Conservation (phyloP, 768 basidiomycete genomes). For the Podaxis rugospora region DNA sequence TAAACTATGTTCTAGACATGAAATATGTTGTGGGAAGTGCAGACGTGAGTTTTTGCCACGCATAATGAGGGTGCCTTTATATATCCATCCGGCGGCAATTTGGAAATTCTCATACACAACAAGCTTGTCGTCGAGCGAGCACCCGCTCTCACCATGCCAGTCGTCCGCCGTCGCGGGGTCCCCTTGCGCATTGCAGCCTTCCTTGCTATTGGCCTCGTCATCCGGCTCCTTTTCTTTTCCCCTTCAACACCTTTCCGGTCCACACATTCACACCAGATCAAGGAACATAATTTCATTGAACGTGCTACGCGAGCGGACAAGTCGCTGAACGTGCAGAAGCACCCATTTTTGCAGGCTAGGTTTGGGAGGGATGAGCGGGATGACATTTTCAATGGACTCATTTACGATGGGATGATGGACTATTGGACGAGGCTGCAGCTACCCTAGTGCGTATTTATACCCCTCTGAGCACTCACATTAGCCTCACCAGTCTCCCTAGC, state of each 20-base stretch:
- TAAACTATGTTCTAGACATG: not conserved
- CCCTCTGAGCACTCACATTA: not conserved
- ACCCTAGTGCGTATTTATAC: conserved; percentile 67
- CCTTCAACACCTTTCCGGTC: conserved; percentile 20
- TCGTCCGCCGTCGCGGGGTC: conserved; percentile 45
- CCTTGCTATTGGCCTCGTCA: conserved; percentile 25
- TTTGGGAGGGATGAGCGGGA: conserved; percentile 82
- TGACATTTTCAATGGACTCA: conserved; percentile 74
- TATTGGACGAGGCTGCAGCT: conserved; percentile 93
- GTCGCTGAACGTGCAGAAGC: conserved; percentile 81
- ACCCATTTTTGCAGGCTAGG: conserved; percentile 84
- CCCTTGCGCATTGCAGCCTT: conserved; percentile 39
- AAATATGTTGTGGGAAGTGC: conserved; percentile 2
- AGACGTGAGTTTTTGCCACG: conserved; percentile 1
- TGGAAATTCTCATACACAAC: not conserved
- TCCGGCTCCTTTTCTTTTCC: conserved; percentile 33
- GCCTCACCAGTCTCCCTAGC: conserved; percentile 30
- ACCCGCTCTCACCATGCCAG: conserved; percentile 27
- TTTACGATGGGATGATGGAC: conserved; percentile 74
- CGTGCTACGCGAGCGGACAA: conserved; percentile 61
- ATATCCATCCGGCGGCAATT: not conserved
- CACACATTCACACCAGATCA: conserved; percentile 35
- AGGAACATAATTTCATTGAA: conserved; percentile 50
- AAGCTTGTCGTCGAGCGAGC: not conserved
- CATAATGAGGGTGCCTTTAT: not conserved